phyloP scores from a whole-genome alignment of 2,329 filamentous ascomycete genomes.

The Teratosphaeria epicoccoides region DNA sequence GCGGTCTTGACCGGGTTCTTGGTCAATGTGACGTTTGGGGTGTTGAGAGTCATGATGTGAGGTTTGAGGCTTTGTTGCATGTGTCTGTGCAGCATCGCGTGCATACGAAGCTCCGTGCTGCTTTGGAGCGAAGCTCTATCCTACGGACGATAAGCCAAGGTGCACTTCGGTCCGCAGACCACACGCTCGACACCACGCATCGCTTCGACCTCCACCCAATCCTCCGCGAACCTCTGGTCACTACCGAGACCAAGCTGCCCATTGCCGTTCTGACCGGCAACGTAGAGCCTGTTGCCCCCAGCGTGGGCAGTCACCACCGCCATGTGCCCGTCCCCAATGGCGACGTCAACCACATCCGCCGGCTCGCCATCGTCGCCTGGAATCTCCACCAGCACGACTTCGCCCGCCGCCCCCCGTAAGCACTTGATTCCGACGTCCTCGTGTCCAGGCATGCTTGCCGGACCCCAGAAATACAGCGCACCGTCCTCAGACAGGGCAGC shows the following conservation, averaged over 20 bases:
- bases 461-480: slow-evolving; percentile 54
- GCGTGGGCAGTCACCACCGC: slow-evolving; percentile 43
- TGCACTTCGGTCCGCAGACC: slow-evolving; percentile 17
- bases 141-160: slow-evolving; percentile 8
- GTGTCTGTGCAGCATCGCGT: too few relatives aligned
- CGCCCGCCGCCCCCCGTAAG: slow-evolving; percentile 13
- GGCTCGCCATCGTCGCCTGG: slow-evolving; percentile 31
- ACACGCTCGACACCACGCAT: slow-evolving; percentile 7
- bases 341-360: slow-evolving; percentile 44
- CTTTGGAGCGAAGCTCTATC: neutral
- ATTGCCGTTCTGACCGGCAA: slow-evolving; percentile 46
- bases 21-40: slow-evolving; percentile 66
- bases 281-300: slow-evolving; percentile 35
- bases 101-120: too few relatives aligned
- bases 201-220: slow-evolving; percentile 18
- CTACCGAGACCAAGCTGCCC: slow-evolving; percentile 45
- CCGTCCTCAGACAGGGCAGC: slow-evolving; percentile 48
- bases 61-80: too few relatives aligned
- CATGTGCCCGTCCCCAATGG: slow-evolving; percentile 49
- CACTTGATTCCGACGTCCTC: slow-evolving; percentile 11
- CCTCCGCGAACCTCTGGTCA: slow-evolving; percentile 10
- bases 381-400: slow-evolving; percentile 22
- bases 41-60: slow-evolving; percentile 48
- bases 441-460: slow-evolving; percentile 13
- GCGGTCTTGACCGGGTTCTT: slow-evolving; percentile 78